Base-by-base conservation (phyloP, 73 alveolate genomes). In the Effrenium voratum region DNA sequence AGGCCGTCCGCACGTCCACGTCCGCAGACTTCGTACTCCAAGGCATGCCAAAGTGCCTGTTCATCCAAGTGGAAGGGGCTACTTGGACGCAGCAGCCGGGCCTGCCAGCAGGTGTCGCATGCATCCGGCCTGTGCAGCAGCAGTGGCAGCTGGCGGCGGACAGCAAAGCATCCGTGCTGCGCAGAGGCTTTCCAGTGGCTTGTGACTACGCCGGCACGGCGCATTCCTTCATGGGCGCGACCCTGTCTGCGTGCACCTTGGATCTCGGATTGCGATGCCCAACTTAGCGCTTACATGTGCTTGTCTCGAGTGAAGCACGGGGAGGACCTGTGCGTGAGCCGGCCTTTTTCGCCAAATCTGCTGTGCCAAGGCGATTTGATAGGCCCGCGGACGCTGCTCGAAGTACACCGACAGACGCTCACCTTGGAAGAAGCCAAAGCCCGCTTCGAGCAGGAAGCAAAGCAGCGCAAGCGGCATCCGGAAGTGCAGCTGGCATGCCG, bases 31-130 rank as follows among this genome's bases (percentile, higher is more conserved):
- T 13, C 38, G 77, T 63, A 5, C 38, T 63, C 38, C 77, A 8
- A 13, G 12, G 22, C 77, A 13, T 63, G 22, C 77, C 77, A 5
- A 5, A 13, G 38, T 15, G 41, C 38, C 5, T 63, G 32, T 63
- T 63, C 38, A 34, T 63, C 12, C 38, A 13, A 13, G 22, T 63
- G 12, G 38, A 13, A 22, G 38, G 38, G 41, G 77, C 77, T 34
- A 63, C 77, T 13, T 63, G 77, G 77, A 13, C 5, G 77, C 77
- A 63, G 38, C n/a, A 5, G 41, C 77, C 77, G 77, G 41, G 38
- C 77, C 77, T 63, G 38, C 41, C n/a, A 30, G 77, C 77, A 63
- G 77, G n/a, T n/a, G n/a, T n/a, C n/a, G n/a, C n/a, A n/a, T n/a
- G n/a, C n/a, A n/a, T 13, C 38, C 77, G 77, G 38, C 77, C 77